A percentile compares a stretch with the other conserved stretches of the same genome.
These are phyloP conservation scores for Pseudoneurospora amorphoporcata DNA, from an alignment of 495 filamentous ascomycete genomes.

Conservation along the genomic window DNA sequence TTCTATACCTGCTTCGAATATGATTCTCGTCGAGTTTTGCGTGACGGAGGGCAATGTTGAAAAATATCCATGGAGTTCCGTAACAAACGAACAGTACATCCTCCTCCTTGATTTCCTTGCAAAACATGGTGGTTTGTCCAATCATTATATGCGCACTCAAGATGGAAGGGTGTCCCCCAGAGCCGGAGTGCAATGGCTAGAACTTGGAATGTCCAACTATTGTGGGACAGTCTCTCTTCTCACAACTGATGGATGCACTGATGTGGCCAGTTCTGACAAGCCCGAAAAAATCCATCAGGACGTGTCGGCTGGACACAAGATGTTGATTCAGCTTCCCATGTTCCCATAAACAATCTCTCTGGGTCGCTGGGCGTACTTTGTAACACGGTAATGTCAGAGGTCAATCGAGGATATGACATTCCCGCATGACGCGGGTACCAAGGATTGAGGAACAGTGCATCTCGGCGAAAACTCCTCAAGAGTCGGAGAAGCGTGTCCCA, in stretches of 20 bases:
- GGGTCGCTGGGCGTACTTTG: not conserved
- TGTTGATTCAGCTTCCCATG: not conserved
- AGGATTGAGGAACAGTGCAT: not conserved
- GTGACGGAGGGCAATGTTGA: not conserved
- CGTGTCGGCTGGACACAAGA: not conserved
- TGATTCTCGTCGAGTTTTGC: not conserved
- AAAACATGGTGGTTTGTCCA: not conserved
- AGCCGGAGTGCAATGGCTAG: not conserved
- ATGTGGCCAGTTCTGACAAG: not conserved
- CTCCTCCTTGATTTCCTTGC: not conserved
- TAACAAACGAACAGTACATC: not conserved
- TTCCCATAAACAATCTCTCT: not conserved
- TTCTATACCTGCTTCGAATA: not conserved
- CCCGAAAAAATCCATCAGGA: not conserved
- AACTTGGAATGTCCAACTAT: not conserved
- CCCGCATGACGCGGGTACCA: not conserved
- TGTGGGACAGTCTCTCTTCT: not conserved
- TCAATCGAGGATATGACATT: not conserved
- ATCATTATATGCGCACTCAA: not conserved
- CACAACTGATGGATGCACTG: not conserved
- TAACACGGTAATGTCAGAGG: not conserved
- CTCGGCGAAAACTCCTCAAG: not conserved
- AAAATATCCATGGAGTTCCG: not conserved
- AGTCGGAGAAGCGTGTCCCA: not conserved
- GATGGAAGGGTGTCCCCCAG: not conserved